Conservation (phyloP, 352 stramenopile genomes). For the Pythium brassicae region DNA sequence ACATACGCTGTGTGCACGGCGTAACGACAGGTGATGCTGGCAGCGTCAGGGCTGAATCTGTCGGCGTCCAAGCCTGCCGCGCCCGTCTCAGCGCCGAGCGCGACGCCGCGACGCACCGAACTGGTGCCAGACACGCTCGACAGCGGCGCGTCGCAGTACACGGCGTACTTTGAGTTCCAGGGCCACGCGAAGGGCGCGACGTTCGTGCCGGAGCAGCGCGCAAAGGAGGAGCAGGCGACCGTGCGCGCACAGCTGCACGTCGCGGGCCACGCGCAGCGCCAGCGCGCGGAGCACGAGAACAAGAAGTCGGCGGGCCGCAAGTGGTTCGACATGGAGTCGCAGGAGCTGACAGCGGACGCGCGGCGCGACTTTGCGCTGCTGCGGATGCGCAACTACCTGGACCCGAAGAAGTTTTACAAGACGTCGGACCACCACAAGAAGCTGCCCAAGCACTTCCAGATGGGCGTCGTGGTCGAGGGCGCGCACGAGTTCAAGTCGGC, state of each 20-base stretch:
- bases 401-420: slow-evolving; percentile 98
- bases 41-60: slow-evolving; percentile 40
- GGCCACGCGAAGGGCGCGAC: slow-evolving; percentile 27
- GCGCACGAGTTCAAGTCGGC: slow-evolving; percentile 87
- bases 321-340: slow-evolving; percentile 92
- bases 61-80: slow-evolving; percentile 12
- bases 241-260: slow-evolving; percentile 34
- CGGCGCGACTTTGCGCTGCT: slow-evolving; percentile 90
- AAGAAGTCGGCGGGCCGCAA: slow-evolving; percentile 63
- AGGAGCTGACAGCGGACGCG: slow-evolving; percentile 85
- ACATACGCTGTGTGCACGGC: background rate
- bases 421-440: slow-evolving; percentile 78
- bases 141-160: slow-evolving; percentile 52
- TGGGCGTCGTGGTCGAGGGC: slow-evolving; percentile 92
- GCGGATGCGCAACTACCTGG: slow-evolving; percentile 93
- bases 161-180: slow-evolving; percentile 45
- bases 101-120: background rate
- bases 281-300: slow-evolving; percentile 46
- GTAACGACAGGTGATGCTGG: slow-evolving; percentile 25
- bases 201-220: slow-evolving; percentile 35
- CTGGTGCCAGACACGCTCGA: slow-evolving; percentile 59
- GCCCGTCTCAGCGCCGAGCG: background rate
- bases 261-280: slow-evolving; percentile 36
- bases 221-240: slow-evolving; percentile 43
- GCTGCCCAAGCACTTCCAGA: slow-evolving; percentile 88